Base-by-base conservation (phyloP, 805 yeast species). In the Candida peoriensis region DNA sequence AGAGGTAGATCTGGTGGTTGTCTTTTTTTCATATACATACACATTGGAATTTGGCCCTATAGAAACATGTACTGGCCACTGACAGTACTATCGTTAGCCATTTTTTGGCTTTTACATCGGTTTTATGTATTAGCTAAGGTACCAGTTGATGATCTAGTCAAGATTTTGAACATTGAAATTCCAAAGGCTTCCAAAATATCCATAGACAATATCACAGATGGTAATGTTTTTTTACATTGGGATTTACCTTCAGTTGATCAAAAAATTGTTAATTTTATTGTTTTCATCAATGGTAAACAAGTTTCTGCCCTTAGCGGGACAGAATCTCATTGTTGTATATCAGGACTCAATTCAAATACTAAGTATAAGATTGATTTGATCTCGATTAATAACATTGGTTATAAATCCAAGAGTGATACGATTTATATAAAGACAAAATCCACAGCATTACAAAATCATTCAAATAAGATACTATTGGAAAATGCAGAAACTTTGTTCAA, bases 101-200 rank as follows among this genome's bases (percentile, higher is more conserved):
- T 39, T 2, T 17, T 41, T 13, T 53, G 57, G 57, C 48, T 53
- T 6, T 17, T 38, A 8, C 48, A 32, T 31, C 34, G 58, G 29
- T 31, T 41, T 3, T 48, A 43, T 33, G 22, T 27, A 10, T 37
- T 54, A 5, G 28, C 39, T 3, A 37, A 42, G 3, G 43, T 74
- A 2, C 79, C 82, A 2, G 57, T 70, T 18, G 70, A 66, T 11
- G 65, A 63, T 32, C 57, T 74, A 18, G 63, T 74, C 21, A 62
- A 61, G 33, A 63, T 64, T 22, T 54, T 78, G 26, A 65, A 68
- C 42, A 64, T 76, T 15, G 70, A 69, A 20, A 70, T 78, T 22
- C 85, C 85, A 4, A 69, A 65, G 36, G 61, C 72, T 7, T 81
- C 81, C 3, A 55, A 59, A 30, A 60, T 77, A 12, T 74, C 79